A percentile compares a stretch with the other conserved stretches of the same genome.
phyloP scores from a whole-genome alignment of 345 rosid genomes.

The Trapa incisa region DNA sequence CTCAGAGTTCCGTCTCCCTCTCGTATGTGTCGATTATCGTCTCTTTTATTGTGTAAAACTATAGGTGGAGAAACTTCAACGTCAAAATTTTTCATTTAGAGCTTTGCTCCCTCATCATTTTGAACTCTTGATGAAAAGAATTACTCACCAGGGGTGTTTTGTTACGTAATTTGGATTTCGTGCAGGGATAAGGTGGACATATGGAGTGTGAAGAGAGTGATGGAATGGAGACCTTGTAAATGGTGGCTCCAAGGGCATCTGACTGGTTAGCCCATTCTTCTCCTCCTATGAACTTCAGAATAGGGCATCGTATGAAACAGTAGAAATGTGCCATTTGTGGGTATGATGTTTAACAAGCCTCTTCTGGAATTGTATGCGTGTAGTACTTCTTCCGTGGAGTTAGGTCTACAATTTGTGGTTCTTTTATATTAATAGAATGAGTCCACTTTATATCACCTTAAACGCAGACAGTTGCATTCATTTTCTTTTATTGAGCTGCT shows the following conservation, averaged over 20 bases:
- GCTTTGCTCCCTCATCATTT: background rate
- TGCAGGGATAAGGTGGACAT: constrained; percentile 38
- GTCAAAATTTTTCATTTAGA: no score
- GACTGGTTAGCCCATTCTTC: constrained; percentile 28
- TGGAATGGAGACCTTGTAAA: constrained; percentile 91
- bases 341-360: background rate
- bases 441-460: constrained; percentile 53
- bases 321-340: no score
- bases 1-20: constrained; percentile 13
- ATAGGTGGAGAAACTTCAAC: no score
- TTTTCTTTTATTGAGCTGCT: constrained; percentile 80
- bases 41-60: background rate
- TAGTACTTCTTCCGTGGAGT: background rate
- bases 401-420: background rate
- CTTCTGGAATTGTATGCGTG: background rate
- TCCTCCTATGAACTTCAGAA: background rate
- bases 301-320: background rate
- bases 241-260: constrained; percentile 78
- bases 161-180: background rate
- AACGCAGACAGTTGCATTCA: constrained; percentile 91
- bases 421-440: constrained; percentile 26
- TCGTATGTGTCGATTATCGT: constrained; percentile 13
- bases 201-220: constrained; percentile 66
- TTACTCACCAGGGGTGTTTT: no score
- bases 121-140: background rate